Base-by-base conservation (phyloP, 164 flowering plant species). In the Aristolochia fimbriata region DNA sequence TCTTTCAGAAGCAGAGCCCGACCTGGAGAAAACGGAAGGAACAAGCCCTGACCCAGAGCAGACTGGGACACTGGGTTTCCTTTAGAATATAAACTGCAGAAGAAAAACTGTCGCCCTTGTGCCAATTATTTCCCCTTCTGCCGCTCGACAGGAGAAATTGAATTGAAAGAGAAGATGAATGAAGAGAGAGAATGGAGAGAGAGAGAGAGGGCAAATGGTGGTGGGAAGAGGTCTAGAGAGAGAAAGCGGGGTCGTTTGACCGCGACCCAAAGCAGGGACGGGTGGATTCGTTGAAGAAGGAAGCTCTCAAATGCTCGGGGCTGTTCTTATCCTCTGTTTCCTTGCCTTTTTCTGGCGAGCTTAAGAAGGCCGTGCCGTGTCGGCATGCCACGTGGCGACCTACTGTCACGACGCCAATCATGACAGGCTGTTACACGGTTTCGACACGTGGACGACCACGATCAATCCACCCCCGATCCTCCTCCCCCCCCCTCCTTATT, bases 321-420 rank as follows among this genome's bases (percentile, higher is more conserved):
- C 58, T 19, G 23, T 19, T 51, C 55, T 10, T 51, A 51, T 51
- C 55, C 55, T 52, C 56, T 52, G 46, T 56, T 25, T 33, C 31
- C 45, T 13, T 43, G 19, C 15, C 48, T 20, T 37, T 20, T n/a
- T 31, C 25, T 58, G 60, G 25, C 14, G 48, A 37, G 48, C 48
- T 58, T 56, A 1, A 14, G 49, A 16, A 23, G 45, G 43, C 27
- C 13, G 27, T 14, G 49, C 60, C 27, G 20, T 58, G 24, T 58
- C 25, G 27, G 24, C 1, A 13, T 58, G 47, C 60, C 49, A 58
- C 60, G 27, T 56, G 59, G 45, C n/a, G 22, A 50, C 17, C n/a
- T 33, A 17, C 1, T 30, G 45, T 27, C 43, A 15, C 46, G 9
- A 33, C 0, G 17, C 59, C 4, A 6, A 56, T n/a, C 59, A 31